Evolutionary conservation across 2,329 filamentous ascomycete genomes (phyloP).

Genomic region (Penicillium palitans): DNA sequence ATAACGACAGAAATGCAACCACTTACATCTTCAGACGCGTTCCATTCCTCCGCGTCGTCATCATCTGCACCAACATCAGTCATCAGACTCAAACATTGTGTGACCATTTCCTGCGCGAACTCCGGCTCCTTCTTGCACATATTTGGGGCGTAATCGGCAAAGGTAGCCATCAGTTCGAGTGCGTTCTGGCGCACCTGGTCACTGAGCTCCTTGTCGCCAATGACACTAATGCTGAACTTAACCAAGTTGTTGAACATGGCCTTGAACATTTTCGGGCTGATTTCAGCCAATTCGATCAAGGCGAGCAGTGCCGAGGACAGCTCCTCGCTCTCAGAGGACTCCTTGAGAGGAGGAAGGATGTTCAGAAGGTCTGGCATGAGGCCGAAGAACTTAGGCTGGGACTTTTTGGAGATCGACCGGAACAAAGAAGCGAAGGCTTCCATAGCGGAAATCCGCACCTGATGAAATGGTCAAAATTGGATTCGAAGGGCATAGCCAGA

Average conservation of each 20-base stretch:
- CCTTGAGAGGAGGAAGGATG: constrained; percentile 90
- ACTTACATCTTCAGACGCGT: constrained; percentile 82
- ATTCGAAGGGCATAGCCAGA: background rate
- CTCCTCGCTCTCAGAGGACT: constrained; percentile 84
- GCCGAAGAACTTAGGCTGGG: constrained; percentile 80
- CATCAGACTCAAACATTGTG: constrained; percentile 96
- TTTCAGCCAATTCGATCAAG: constrained; percentile 90
- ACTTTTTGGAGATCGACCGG: constrained; percentile 82
- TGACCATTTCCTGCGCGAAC: constrained; percentile 96
- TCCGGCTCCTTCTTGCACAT: constrained; percentile 94
- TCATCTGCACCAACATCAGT: constrained; percentile 94
- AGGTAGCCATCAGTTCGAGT: constrained; percentile 95
- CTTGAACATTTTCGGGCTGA: constrained; percentile 98
- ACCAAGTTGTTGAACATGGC: constrained; percentile 89
- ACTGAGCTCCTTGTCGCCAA: constrained; percentile 92
- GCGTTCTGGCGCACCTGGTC: constrained; percentile 92
- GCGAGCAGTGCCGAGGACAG: constrained; percentile 86
- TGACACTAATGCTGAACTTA: constrained; percentile 86
- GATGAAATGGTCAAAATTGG: constrained; percentile 14
- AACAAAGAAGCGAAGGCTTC: constrained; percentile 97
- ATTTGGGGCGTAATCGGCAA: constrained; percentile 88
- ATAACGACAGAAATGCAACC: background rate
- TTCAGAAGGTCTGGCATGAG: constrained; percentile 91
- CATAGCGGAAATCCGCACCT: constrained; percentile 92
- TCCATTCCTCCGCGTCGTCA: constrained; percentile 92